These are phyloP conservation scores for Schwanniomyces etchellsii DNA, from an alignment of 1,139 yeast genomes.

Conservation along the genomic window DNA sequence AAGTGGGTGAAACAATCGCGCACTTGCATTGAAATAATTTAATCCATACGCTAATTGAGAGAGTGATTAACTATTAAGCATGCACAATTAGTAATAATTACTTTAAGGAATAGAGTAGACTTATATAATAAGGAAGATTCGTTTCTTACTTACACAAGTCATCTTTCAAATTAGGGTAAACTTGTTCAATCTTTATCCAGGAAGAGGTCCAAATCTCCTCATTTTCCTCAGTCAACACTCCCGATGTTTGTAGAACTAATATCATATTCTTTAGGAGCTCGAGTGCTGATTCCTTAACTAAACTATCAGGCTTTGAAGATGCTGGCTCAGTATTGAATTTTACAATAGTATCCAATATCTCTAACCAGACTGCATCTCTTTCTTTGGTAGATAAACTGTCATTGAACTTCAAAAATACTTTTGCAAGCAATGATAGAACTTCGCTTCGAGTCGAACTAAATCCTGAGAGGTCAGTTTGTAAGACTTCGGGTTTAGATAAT, in stretches of 20 bases:
- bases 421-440: slow-evolving; percentile 62
- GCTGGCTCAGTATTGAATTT: slow-evolving; percentile 17
- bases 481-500: slow-evolving; percentile 60
- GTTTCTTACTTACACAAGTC: too few species aligned
- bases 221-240: slow-evolving; percentile 17
- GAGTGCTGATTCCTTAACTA: slow-evolving; percentile 48
- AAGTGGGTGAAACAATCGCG: too few species aligned
- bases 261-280: slow-evolving; percentile 62
- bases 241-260: slow-evolving; percentile 29
- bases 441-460: slow-evolving; percentile 63
- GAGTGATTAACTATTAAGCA: too few species aligned
- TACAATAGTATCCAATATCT: slow-evolving; percentile 27
- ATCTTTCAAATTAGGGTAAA: slow-evolving; percentile 39
- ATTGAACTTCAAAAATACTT: slow-evolving; percentile 57
- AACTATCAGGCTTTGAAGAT: slow-evolving; percentile 29
- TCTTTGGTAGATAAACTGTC: slow-evolving; percentile 19
- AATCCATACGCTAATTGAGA: too few species aligned
- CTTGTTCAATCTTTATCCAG: slow-evolving; percentile 38
- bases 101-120: too few species aligned
- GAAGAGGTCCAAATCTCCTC: slow-evolving; percentile 26
- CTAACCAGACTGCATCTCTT: slow-evolving; percentile 28
- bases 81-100: too few species aligned
- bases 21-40: too few species aligned
- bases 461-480: slow-evolving; percentile 59
- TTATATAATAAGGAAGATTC: too few species aligned